Evolutionary conservation across 2,329 filamentous ascomycete genomes (phyloP), one percentile per base, ranked within the genome.

Genomic region (Cordyceps cicadae): DNA sequence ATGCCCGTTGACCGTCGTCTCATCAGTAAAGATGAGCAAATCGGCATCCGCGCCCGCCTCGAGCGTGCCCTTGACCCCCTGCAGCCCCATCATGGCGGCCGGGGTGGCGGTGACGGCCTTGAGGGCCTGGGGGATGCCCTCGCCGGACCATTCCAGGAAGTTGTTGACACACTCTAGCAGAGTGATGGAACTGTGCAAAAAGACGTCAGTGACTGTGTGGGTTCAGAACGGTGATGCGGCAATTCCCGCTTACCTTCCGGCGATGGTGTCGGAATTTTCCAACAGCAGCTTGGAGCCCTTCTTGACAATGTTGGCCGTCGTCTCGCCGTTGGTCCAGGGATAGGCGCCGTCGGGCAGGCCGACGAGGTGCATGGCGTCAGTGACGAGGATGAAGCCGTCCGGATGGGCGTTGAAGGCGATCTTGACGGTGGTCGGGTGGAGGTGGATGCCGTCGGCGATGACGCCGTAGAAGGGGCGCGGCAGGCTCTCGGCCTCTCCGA

Each of bases 341-440:
- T 96, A 96, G 2, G 84, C 81, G 3, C 92, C 92, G 68, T 96
- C 92, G 0, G 89, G 88, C 59, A 95, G 79, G 0, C 92, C 92
- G 21, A 90, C 87, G 17, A 96, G 81, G 66, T 90, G 87, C 90
- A 96, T 96, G 5, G 92, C 92, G 72, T 97, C 92, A 0, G 92
- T 96, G 50, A 97, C 92, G 6, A 97, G 83, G 63, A 96, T 88
- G 68, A 94, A 87, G 0, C 92, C 92, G 5, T 87, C 82, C 0
- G 90, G 91, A 69, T 96, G 90, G 0, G 91, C 87, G 66, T 90
- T 90, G 77, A 87, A 95, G 1, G 92, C 92, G 63, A 96, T 93
- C 72, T 92, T 92, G 74, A 96, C 85, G 0, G 89, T 90, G 1
- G 90, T 92, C 0, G 91, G 89, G 67, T 96, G 92, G 37, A 96